Conservation (phyloP, 2,329 filamentous ascomycete genomes). For the Cylindrodendrum hubeiense region DNA sequence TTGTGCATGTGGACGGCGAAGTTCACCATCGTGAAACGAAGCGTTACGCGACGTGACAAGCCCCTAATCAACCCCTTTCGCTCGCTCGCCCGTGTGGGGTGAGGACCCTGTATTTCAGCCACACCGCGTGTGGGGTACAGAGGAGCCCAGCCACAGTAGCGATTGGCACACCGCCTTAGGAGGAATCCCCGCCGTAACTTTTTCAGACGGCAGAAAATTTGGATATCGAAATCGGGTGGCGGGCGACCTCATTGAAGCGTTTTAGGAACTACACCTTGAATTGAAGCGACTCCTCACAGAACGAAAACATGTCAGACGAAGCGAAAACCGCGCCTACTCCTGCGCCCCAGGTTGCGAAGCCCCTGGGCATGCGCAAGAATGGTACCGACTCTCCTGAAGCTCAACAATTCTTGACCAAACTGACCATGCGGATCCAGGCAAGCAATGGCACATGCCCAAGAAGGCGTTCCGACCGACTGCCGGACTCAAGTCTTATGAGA, state of each 20-base stretch:
- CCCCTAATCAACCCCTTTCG: conserved; percentile 38
- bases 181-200: conserved; percentile 33
- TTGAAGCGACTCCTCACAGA: neutral
- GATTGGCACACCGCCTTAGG: conserved; percentile 34
- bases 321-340: conserved; percentile 49
- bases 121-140: conserved; percentile 22
- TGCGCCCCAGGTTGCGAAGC: conserved; percentile 52
- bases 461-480: conserved; percentile 86
- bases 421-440: conserved; percentile 70
- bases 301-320: conserved; percentile 58
- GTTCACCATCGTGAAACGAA: conserved; percentile 17
- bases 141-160: conserved; percentile 31
- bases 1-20: neutral
- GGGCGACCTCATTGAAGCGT: conserved; percentile 10
- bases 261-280: conserved; percentile 25
- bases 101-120: conserved; percentile 42
- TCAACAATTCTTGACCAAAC: conserved; percentile 2
- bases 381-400: conserved; percentile 61
- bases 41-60: conserved; percentile 33
- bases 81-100: conserved; percentile 35
- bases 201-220: conserved; percentile 47
- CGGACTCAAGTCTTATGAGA: conserved; percentile 83
- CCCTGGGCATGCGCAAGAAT: conserved; percentile 83
- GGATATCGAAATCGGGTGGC: conserved; percentile 29
- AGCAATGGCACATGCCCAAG: conserved; percentile 91